Conservation (phyloP, 2,329 filamentous ascomycete species). For the Microsporum ferrugineum region DNA sequence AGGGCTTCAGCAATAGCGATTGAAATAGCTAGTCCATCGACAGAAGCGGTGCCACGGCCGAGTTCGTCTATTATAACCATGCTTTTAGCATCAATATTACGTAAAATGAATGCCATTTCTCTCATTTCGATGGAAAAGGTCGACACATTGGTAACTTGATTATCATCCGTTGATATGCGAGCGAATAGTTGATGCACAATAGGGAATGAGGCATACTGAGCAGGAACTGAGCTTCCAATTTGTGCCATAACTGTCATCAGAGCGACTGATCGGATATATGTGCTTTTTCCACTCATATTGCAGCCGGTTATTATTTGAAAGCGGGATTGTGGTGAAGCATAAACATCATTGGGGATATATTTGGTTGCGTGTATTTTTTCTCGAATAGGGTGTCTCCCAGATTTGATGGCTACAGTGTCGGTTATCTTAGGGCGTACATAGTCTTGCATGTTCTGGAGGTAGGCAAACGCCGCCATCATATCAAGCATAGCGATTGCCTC, state of each 20-base stretch:
- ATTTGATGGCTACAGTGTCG: slow-evolving; percentile 58
- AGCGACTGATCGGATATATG: slow-evolving; percentile 78
- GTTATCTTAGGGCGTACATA: slow-evolving; percentile 60
- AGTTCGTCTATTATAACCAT: slow-evolving; percentile 84
- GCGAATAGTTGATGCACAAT: slow-evolving; percentile 78
- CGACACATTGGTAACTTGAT: slow-evolving; percentile 78
- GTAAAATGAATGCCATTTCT: slow-evolving; percentile 85
- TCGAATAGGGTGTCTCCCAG: slow-evolving; percentile 65
- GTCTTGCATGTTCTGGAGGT: slow-evolving; percentile 56
- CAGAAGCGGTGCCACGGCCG: slow-evolving; percentile 77
- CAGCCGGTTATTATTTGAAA: slow-evolving; percentile 93
- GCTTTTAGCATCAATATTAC: slow-evolving; percentile 65
- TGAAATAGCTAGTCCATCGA: slow-evolving; percentile 80
- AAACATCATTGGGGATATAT: slow-evolving; percentile 84
- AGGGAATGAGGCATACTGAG: slow-evolving; percentile 68
- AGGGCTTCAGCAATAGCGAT: slow-evolving; percentile 82
- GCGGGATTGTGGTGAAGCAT: slow-evolving; percentile 63
- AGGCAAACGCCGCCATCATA: slow-evolving; percentile 67
- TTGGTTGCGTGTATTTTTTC: slow-evolving; percentile 58
- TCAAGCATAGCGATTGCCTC: slow-evolving; percentile 80
- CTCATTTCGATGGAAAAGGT: slow-evolving; percentile 93
- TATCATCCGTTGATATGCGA: slow-evolving; percentile 74
- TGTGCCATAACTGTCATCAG: slow-evolving; percentile 88
- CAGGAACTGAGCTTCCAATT: slow-evolving; percentile 81
- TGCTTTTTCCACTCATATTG: slow-evolving; percentile 98